Evolutionary conservation across 2,329 filamentous ascomycete genomes (phyloP), one percentile per base, ranked within the genome.

Genomic region (Xylaria sp.): DNA sequence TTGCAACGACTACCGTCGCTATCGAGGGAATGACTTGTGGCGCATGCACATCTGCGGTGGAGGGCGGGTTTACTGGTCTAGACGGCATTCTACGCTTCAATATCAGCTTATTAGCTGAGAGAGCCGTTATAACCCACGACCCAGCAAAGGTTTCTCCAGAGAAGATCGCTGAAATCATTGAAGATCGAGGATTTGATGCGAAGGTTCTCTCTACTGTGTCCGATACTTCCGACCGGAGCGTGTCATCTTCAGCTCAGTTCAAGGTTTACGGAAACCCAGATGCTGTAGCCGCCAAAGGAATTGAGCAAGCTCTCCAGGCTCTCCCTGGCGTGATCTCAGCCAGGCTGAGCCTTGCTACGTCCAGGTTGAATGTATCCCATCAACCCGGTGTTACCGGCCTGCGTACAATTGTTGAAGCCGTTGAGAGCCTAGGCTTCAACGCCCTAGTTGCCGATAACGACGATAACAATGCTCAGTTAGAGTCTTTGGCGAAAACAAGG

Each of bases 1-100:
- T 85, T 3, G 82, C 89, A 58, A 91, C 87, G 0, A 97, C 93
- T 0, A 98, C 93, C 0, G 84, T 99, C 17, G 88, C 91, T 4
- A 91, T 99, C 56, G 92, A 95, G 68, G 95, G 95, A 52, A 99
- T 99, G 95, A 99, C 95, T 1, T 98, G 95, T 73, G 94, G 94
- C 21, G 92, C 95, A 41, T 99, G 95, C 77, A 98, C 95, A 0
- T 94, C 94, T 1, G 93, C 94, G 5, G 88, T 98, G 1, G 91
- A 97, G 72, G 84, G 86, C 52, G 92, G 90, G 3, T 95, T 99
- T 77, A 86, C 87, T 67, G 86, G 85, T 65, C 77, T 94, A 1
- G 87, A 90, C 9, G 95, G 95, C 21, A 77, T 98, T 15, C 73
- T 92, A 58, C 91, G 93, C 67, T 97, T 98, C 81, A 97, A 97